phyloP scores from a whole-genome alignment of 768 basidiomycete species.

The Mycena vitilis region DNA sequence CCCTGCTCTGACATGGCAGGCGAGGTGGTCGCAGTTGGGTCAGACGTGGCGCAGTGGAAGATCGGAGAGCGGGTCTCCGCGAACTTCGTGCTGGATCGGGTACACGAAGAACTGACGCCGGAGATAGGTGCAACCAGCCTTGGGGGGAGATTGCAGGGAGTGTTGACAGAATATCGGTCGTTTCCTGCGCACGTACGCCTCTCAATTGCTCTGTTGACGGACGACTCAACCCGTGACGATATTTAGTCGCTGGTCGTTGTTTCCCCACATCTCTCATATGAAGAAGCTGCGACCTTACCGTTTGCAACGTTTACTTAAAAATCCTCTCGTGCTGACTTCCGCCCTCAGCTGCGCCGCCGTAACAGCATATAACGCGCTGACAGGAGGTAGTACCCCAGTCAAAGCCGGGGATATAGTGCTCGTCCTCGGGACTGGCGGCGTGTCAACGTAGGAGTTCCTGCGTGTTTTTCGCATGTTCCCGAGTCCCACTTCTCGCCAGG shows the following conservation, averaged over 20 bases:
- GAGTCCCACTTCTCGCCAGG: slow-evolving; percentile 38
- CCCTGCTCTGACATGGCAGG: slow-evolving; percentile 67
- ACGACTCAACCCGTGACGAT: background rate
- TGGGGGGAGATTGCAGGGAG: slow-evolving; percentile 62
- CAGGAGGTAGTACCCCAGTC: slow-evolving; percentile 51
- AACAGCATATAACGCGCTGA: slow-evolving; percentile 60
- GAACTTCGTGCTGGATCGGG: slow-evolving; percentile 62
- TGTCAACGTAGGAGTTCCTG: slow-evolving; percentile 49
- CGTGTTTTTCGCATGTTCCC: background rate
- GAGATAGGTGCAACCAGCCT: slow-evolving; percentile 49
- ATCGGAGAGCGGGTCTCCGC: slow-evolving; percentile 66
- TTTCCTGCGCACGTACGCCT: slow-evolving; percentile 56
- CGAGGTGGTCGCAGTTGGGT: slow-evolving; percentile 61
- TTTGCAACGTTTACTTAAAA: slow-evolving; percentile 41
- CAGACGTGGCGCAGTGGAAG: slow-evolving; percentile 60
- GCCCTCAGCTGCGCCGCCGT: slow-evolving; percentile 54
- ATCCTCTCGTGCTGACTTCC: background rate
- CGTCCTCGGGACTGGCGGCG: slow-evolving; percentile 60
- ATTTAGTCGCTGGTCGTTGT: slow-evolving; percentile 60
- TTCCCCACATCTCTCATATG: slow-evolving; percentile 68
- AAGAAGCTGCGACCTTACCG: slow-evolving; percentile 75
- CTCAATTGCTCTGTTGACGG: background rate
- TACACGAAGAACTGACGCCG: slow-evolving; percentile 53
- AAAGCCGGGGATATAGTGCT: slow-evolving; percentile 62
- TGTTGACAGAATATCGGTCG: slow-evolving; percentile 64